phyloP scores from a whole-genome alignment of 306 rosid genomes.

The Chamaecrista fasciculata region DNA sequence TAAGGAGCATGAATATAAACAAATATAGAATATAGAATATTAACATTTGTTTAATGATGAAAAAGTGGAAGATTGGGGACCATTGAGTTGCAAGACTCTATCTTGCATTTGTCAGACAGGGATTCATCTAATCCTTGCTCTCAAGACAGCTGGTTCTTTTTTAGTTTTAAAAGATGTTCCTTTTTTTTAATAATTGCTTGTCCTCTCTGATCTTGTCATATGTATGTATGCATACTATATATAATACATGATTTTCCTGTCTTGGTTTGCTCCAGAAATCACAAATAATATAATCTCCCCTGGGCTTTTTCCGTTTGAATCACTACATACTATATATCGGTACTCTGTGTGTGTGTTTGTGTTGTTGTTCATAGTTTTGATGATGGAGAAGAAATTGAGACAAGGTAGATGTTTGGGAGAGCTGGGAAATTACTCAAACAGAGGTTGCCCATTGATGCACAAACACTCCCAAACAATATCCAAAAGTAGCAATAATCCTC shows the following conservation, averaged over 20 bases:
- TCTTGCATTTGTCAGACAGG: slow-evolving; percentile 44
- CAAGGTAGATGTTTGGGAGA: slow-evolving; percentile 26
- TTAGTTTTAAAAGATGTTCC: neutral
- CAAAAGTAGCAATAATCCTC: slow-evolving; percentile 42
- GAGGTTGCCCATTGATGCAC: slow-evolving; percentile 46
- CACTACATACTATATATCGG: too few relatives aligned
- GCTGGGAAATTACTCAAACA: slow-evolving; percentile 4
- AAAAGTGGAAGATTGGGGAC: slow-evolving; percentile 36
- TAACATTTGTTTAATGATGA: slow-evolving; percentile 1
- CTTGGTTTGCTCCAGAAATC: too few relatives aligned
- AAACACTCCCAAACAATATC: slow-evolving; percentile 54
- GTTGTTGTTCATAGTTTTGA: neutral
- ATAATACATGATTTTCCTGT: neutral
- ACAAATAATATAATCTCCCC: too few relatives aligned
- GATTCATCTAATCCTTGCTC: slow-evolving; percentile 59
- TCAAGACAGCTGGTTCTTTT: slow-evolving; percentile 32
- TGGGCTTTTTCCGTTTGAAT: too few relatives aligned
- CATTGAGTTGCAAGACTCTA: slow-evolving; percentile 39
- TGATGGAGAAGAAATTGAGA: slow-evolving; percentile 47
- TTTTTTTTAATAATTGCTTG: neutral
- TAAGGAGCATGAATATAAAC: too few relatives aligned
- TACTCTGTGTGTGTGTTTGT: slow-evolving; percentile 10
- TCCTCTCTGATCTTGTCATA: neutral
- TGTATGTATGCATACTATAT: too few relatives aligned
- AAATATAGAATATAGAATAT: neutral